phyloP scores from a whole-genome alignment of 1,284 basidiomycete genomes.

The Porodaedalea pini region DNA sequence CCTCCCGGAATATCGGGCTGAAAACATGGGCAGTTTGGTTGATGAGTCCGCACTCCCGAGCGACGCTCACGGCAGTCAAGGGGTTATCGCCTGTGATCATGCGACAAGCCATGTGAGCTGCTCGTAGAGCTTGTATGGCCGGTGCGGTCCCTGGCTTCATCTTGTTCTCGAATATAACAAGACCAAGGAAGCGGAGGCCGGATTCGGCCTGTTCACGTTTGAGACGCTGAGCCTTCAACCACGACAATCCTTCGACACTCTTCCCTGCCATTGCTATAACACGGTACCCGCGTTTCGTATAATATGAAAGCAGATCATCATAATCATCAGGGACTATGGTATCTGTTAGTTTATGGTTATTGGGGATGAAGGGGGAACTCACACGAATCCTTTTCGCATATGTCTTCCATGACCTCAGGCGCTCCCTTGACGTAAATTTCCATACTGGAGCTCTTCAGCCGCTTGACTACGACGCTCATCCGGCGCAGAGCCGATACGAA shows the following conservation, averaged over 20 bases:
- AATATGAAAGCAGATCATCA: constrained; percentile 94
- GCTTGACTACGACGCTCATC: constrained; percentile 98
- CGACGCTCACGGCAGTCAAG: constrained; percentile 95
- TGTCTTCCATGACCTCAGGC: constrained; percentile 95
- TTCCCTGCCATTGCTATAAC: constrained; percentile 99
- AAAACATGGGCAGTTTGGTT: constrained; percentile 92
- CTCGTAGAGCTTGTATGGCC: constrained; percentile 85
- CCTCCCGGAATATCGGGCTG: constrained; percentile 76
- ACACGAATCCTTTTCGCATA: constrained; percentile 89
- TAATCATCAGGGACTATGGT: constrained; percentile 89
- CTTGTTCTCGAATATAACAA: constrained; percentile 99
- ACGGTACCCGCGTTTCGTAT: constrained; percentile 95
- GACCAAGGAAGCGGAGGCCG: constrained; percentile 86
- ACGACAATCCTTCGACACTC: constrained; percentile 88
- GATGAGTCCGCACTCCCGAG: constrained; percentile 90
- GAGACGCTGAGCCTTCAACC: constrained; percentile 97
- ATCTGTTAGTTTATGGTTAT: constrained; percentile 11
- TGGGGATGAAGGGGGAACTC: constrained; percentile 33
- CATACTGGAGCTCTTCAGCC: constrained; percentile 91
- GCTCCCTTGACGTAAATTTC: constrained; percentile 99
- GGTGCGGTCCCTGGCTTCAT: constrained; percentile 92
- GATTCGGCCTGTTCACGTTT: constrained; percentile 95
- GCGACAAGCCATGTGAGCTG: constrained; percentile 89
- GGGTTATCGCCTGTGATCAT: constrained; percentile 99
- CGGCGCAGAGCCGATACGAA: constrained; percentile 91